These are phyloP conservation scores for Batkoa obscura DNA, from an alignment of 371 early-diverging fungal species.

Conservation along the genomic window DNA sequence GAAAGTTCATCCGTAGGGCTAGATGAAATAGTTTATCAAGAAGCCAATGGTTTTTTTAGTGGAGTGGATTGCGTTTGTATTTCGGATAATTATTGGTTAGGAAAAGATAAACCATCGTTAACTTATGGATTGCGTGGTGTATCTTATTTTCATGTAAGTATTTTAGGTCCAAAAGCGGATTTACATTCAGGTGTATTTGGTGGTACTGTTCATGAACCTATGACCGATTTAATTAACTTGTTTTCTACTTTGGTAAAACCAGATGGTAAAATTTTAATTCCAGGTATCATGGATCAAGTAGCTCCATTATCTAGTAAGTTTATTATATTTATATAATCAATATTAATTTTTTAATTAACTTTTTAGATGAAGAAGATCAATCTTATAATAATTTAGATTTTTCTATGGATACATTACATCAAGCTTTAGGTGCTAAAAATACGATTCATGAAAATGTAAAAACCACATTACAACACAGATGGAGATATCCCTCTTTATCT, in stretches of 20 bases:
- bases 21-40: slow-evolving; percentile 64
- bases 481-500: slow-evolving; percentile 89
- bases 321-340: background rate
- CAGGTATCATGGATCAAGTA: slow-evolving; percentile 84
- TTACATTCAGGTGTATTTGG: slow-evolving; percentile 96
- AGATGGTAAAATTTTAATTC: slow-evolving; percentile 75
- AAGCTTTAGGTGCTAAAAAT: slow-evolving; percentile 56
- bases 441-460: slow-evolving; percentile 55
- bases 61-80: slow-evolving; percentile 89
- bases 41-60: slow-evolving; percentile 71
- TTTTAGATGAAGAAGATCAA: slow-evolving; percentile 43
- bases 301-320: slow-evolving; percentile 49
- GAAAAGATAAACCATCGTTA: slow-evolving; percentile 86
- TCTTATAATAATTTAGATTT: slow-evolving; percentile 74
- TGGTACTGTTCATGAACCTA: slow-evolving; percentile 92
- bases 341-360: background rate
- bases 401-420: slow-evolving; percentile 50
- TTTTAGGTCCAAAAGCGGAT: slow-evolving; percentile 71
- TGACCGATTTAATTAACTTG: slow-evolving; percentile 74
- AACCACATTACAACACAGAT: slow-evolving; percentile 68
- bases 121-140: slow-evolving; percentile 78
- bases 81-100: slow-evolving; percentile 94
- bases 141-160: slow-evolving; percentile 60
- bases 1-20: slow-evolving; percentile 75
- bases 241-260: slow-evolving; percentile 70